Percentiles rank a stretch among this genome's conserved stretches.
These are phyloP conservation scores for Rossbeevera mucosa DNA, from an alignment of 768 basidiomycete genomes.

Conservation along the genomic window DNA sequence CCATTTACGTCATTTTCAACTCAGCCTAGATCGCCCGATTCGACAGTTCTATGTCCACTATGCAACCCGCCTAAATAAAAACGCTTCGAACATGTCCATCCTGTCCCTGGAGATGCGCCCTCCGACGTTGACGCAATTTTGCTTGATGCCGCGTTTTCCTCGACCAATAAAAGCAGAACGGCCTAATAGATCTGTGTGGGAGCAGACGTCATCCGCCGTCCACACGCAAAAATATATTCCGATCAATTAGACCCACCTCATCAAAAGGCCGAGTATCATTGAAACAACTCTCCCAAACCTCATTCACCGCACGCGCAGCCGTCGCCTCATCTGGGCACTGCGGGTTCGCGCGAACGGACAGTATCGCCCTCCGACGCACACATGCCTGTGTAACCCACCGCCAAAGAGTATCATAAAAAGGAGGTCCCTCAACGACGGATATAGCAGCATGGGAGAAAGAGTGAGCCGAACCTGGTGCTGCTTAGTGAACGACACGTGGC, in stretches of 20 bases:
- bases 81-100: neutral
- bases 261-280: constrained; percentile 95
- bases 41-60: neutral
- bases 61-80: neutral
- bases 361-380: constrained; percentile 79
- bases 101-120: constrained; percentile 10
- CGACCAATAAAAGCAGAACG: constrained; percentile 1
- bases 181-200: constrained; percentile 33
- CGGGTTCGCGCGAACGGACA: constrained; percentile 79
- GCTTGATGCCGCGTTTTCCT: neutral
- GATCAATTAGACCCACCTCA: constrained; percentile 55
- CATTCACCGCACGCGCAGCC: constrained; percentile 88
- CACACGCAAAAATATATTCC: neutral
- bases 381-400: constrained; percentile 55
- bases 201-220: constrained; percentile 6
- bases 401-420: constrained; percentile 4
- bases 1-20: constrained; percentile 8
- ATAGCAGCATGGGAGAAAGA: constrained; percentile 8
- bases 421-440: constrained; percentile 7
- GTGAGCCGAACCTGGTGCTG: constrained; percentile 77
- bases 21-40: constrained; percentile 4
- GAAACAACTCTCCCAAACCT: constrained; percentile 97
- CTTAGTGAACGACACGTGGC: constrained; percentile 78
- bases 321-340: constrained; percentile 68
- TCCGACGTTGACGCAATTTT: neutral